Evolutionary conservation across 169 alveolate species (phyloP).

Genomic region (Cyclospora cayetanensis): DNA sequence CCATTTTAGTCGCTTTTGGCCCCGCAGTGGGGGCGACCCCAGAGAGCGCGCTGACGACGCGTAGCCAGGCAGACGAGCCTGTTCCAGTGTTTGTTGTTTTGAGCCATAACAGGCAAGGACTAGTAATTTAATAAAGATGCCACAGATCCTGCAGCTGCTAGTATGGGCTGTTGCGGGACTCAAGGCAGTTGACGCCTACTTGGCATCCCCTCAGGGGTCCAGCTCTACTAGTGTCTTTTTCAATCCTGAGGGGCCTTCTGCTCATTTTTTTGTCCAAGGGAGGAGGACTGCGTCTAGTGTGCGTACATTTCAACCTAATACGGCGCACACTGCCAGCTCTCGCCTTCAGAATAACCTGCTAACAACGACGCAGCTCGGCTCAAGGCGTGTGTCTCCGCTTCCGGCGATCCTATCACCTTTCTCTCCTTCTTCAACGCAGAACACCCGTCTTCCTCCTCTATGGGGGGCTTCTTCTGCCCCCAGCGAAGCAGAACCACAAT

Average conservation of each 20-base stretch:
- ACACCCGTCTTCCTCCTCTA: neutral
- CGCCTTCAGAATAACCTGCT: neutral
- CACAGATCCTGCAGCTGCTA: neutral
- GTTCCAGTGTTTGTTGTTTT: neutral
- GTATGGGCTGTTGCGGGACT: constrained; percentile 35
- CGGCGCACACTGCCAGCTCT: neutral
- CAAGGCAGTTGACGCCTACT: neutral
- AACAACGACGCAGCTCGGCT: neutral
- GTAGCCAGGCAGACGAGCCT: neutral
- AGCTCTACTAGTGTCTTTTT: neutral
- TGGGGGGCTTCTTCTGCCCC: neutral
- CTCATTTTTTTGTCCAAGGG: neutral
- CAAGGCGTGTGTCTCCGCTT: constrained; percentile 5
- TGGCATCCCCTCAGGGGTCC: neutral
- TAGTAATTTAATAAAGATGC: neutral
- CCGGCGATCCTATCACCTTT: neutral
- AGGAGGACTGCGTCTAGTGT: neutral
- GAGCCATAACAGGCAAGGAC: no score
- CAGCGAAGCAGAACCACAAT: neutral
- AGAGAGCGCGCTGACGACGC: constrained; percentile 40
- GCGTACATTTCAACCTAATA: constrained; percentile 3
- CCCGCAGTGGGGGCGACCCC: constrained; percentile 46
- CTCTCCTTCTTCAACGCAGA: neutral
- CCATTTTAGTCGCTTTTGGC: neutral
- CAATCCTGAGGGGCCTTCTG: neutral